phyloP scores from a whole-genome alignment of 495 filamentous ascomycete genomes.

The Melanomma pulvis-pyrius region DNA sequence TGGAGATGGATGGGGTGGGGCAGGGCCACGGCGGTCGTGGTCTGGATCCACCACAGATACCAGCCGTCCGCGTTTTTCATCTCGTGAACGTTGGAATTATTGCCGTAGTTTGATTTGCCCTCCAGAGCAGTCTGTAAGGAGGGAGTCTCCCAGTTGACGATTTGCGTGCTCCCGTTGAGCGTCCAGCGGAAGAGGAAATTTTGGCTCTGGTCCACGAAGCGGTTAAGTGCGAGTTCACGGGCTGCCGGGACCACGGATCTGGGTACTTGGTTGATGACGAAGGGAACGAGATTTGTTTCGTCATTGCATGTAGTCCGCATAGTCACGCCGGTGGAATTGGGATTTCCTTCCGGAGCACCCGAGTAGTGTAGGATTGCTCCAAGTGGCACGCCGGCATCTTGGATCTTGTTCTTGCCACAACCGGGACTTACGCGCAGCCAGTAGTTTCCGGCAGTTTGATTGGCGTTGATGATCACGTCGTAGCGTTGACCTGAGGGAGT shows the following conservation, averaged over 20 bases:
- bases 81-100: constrained; percentile 43
- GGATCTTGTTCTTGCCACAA: constrained; percentile 30
- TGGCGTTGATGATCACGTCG: constrained; percentile 46
- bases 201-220: constrained; percentile 24
- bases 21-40: constrained; percentile 28
- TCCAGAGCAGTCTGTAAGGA: constrained; percentile 39
- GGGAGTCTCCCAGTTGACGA: constrained; percentile 43
- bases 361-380: constrained; percentile 35
- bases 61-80: constrained; percentile 37
- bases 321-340: constrained; percentile 27
- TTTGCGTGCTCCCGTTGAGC: constrained; percentile 42
- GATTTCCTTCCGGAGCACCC: constrained; percentile 11
- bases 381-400: constrained; percentile 12
- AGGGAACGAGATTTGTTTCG: constrained; percentile 30
- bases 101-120: constrained; percentile 35
- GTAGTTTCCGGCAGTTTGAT: constrained; percentile 44
- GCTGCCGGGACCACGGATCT: constrained; percentile 23
- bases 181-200: constrained; percentile 44
- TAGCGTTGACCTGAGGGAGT: constrained; percentile 42
- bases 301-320: constrained; percentile 30
- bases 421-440: constrained; percentile 45
- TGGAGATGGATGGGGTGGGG: constrained; percentile 47
- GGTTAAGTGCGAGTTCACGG: constrained; percentile 38
- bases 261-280: constrained; percentile 39
- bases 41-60: constrained; percentile 48